Base-by-base conservation (phyloP, 257 asterid genomes). In the Rhazya stricta region DNA sequence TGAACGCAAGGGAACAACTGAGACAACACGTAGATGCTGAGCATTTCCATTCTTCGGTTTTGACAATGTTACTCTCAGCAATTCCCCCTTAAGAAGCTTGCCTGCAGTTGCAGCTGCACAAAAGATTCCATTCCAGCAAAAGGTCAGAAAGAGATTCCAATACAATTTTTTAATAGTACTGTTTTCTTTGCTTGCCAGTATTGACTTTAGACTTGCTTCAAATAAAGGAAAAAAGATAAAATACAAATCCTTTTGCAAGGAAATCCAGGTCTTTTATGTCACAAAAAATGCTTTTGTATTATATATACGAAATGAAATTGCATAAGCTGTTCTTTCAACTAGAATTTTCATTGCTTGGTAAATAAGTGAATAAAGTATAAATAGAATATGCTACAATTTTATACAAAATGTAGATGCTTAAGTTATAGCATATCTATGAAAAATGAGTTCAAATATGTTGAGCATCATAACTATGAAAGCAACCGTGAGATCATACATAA, bases 1-100 rank as follows among this genome's bases (percentile, higher is more conserved):
- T 58, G 92, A 77, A 68, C 85, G 68, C 81, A 91, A 81, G 13
- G 98, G 97, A 72, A 82, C 79, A 67, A 94, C 91, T 30, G 97
- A 88, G 36, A 77, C 85, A 79, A 90, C 97, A 48, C 97, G 90
- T 36, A 84, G 80, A 84, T 94, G 93, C 78, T 84, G 97, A 54
- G 95, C 96, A 80, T 90, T 89, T 39, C 95, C 95, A 53, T 87
- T 94, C 86, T 85, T 90, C 1, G 98, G 96, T 63, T 86, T 88
- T 74, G 98, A 82, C 77, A 94, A 75, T 23, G 90, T 86, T 73
- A 94, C 87, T n/a, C 81, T 86, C 66, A 90, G 71, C 90, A 94
- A 91, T 84, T 91, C 95, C 45, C 97, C 97, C 75, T 89, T 90
- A 77, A 94, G 86, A 79, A 83, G 87, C 83, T 85, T 77, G 76